Evolutionary conservation across 768 basidiomycete species (phyloP), one percentile per base, ranked within the genome.

Genomic region (Asterophora parasitica): DNA sequence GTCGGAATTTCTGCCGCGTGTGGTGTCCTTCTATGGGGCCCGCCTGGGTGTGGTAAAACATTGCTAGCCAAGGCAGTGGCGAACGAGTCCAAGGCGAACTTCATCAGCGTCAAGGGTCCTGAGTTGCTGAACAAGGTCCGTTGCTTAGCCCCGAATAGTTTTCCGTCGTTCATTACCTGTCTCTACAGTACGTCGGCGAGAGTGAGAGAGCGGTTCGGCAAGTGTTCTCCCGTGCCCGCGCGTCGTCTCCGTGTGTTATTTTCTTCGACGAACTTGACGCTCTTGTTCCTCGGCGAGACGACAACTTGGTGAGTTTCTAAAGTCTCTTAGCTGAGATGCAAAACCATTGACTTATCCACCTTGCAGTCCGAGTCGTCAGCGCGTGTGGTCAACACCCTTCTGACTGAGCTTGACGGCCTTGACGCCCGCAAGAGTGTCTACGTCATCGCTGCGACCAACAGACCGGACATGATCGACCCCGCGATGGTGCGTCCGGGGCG

Each of bases 21-120:
- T 60, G 96, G 95, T 0, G 96, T 98, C 2, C 69, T 98, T 28
- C 68, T 98, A n/a, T 98, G 96, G 96, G 96, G 96, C 26, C 96
- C 96, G 19, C 95, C 96, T 0, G 96, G 96, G 8, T 98, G 95
- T 61, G 96, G 96, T 4, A 99, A 98, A 70, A 99, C 96, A 0
- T 62, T 99, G 23, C 72, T 99, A n/a, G 96, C 96, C 0, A 98
- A 97, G 63, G 96, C 95, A 0, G 95, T 98, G 4, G 96, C 96
- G 7, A 97, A 93, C 63, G 96, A 97, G 69, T 89, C 85, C 44
- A 73, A 81, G 53, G 96, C 96, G 10, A 98, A 93, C 66, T 98
- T 99, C 59, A 97, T 99, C 60, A 94, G 92, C 59, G 89, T 98
- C 42, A 98, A 98, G 60, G 96, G 96, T 0, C 96, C 96, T 0